Base-by-base conservation (phyloP, 306 rosid genomes). In the Sophora flavescens region DNA sequence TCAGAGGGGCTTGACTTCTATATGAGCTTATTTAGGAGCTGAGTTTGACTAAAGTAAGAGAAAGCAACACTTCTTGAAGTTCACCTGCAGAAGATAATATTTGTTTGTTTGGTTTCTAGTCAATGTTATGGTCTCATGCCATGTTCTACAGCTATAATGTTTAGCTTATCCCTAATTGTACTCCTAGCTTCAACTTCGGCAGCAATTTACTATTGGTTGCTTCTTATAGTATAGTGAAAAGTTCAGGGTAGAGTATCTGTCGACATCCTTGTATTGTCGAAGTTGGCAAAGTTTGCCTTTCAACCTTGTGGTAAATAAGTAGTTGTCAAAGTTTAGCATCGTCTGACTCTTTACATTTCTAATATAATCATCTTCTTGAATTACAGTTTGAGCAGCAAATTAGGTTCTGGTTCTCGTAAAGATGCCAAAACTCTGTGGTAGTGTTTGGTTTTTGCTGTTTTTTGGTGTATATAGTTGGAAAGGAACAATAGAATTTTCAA, bases 151-250 rank as follows among this genome's bases (percentile, higher is more conserved):
- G 15, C 41, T 48, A 61, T 26, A 59, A 47, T 1, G 11, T 67
- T 60, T 73, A 39, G 38, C 17, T n/a, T 80, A 38, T 1, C 30
- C 28, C n/a, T 56, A 44, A 14, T 80, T 61, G 32, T 13, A 52
- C 61, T 72, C 17, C 2, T 80, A 36, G 4, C 57, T 70, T 62
- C 50, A 53, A 76, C 70, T 63, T 56, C 28, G 18, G 73, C 54
- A 54, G 63, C 32, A 54, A 53, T 75, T 74, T 76, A 53, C 36
- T 42, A 72, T 79, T 38, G 57, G 59, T 53, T 70, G 42, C 60
- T 68, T 70, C 32, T 76, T 35, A 45, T 70, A 63, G 68, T 22
- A 76, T 33, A 4, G 14, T 56, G 30, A 52, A 44, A 68, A 5
- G 15, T 6, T 73, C 63, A 67, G 47, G 68, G 53, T 15, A 33